Evolutionary conservation across 2,329 filamentous ascomycete species (phyloP), one percentile per base, ranked within the genome.

Genomic region (Monosporascus cannonballus): DNA sequence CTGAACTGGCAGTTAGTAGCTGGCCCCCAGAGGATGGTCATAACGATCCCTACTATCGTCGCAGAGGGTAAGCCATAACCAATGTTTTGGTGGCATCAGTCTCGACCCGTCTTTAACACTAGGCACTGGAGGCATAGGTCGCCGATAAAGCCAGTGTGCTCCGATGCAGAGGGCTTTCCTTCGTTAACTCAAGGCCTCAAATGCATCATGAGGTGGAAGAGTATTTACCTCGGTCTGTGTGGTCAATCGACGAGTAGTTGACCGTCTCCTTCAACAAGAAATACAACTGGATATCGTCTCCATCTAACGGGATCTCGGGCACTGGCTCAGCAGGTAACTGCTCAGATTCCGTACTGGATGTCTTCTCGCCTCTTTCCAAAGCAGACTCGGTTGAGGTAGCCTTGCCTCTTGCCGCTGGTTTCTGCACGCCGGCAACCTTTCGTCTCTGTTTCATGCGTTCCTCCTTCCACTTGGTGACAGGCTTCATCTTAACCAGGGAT

Each of bases 161-260:
- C 87, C 87, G 42, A 90, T 73, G 60, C 85, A 89, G 1, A 89
- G 74, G 60, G 84, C 84, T 87, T 49, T 54, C 38, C 30, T 6
- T 3, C 3, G 3, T 15, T 3, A 37, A 25, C 53, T 65, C 51
- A 67, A 62, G 59, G 38, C 46, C 50, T 47, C 34, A 36, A 47
- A 25, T 18, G 30, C 15, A 18, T 22, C 9, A 6, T 30, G 38
- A 11, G 41, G 9, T 11, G n/a, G 27, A 34, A 34, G 22, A 48
- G 36, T 4, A 65, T 74, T 61, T 71, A 83, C 86, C 89, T 65
- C 75, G 77, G 17, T 76, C 71, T 0, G 86, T 87, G 66, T 85
- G 80, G 61, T 91, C 87, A 15, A 89, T 79, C 1, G 86, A 86
- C 15, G 84, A 85, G 67, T 87, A 91, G 65, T 90, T 87, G 75